phyloP scores from a whole-genome alignment of 2,329 filamentous ascomycete genomes.

The Dactylellina haptotyla region DNA sequence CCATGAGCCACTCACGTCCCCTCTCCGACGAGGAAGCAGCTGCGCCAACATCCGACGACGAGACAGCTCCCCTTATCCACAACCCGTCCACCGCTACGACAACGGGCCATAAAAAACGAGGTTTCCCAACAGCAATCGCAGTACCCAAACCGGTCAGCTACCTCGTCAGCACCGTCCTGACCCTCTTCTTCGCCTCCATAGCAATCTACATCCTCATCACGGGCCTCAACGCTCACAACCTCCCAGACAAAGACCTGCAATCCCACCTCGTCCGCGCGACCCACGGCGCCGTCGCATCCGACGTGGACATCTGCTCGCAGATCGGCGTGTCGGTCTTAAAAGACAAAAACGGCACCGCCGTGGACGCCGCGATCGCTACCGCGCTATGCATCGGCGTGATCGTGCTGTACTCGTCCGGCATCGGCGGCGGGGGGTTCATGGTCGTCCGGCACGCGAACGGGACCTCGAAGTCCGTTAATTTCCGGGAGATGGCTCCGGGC shows the following conservation, averaged over 20 bases:
- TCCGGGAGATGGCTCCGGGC: conserved; percentile 57
- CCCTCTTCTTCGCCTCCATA: conserved; percentile 6
- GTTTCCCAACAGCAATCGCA: not conserved
- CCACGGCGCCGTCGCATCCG: conserved; percentile 56
- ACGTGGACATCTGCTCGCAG: conserved; percentile 56
- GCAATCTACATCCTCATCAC: conserved; percentile 9
- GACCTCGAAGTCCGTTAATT: conserved; percentile 56
- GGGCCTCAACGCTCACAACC: not conserved
- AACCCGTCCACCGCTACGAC: not conserved
- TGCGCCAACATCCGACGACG: conserved; percentile 1
- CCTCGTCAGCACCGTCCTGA: not conserved
- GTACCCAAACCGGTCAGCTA: not conserved
- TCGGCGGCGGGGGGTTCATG: conserved; percentile 58
- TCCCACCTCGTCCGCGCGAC: conserved; percentile 50
- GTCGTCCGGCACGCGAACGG: conserved; percentile 55
- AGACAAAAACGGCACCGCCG: conserved; percentile 56
- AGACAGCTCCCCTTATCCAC: conserved; percentile 20
- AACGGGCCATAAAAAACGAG: not conserved
- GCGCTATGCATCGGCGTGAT: conserved; percentile 57
- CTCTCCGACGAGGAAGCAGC: conserved; percentile 21
- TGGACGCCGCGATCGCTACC: conserved; percentile 57
- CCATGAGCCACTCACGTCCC: too few relatives aligned
- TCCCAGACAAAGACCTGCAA: not conserved
- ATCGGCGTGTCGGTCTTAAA: conserved; percentile 57
- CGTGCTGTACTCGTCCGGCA: conserved; percentile 57